Conservation (phyloP, 257 asterid genomes). For the Rhazya stricta region DNA sequence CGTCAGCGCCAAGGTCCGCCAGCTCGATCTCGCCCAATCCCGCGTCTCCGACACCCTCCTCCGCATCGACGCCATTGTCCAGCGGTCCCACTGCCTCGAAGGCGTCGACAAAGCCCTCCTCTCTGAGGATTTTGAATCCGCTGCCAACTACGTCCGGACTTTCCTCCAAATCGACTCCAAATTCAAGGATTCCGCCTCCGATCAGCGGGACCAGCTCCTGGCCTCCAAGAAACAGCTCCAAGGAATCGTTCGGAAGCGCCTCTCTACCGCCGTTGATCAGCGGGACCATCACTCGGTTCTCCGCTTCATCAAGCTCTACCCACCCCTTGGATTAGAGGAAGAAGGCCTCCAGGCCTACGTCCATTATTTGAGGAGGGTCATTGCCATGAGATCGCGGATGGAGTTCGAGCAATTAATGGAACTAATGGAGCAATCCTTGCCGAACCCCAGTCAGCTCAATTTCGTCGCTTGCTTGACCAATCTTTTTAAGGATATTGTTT, state of each 20-base stretch:
- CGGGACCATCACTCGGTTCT: constrained; percentile 69
- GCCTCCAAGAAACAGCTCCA: constrained; percentile 78
- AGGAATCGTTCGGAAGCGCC: constrained; percentile 56
- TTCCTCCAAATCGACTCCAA: constrained; percentile 80
- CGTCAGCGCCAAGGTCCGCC: constrained; percentile 81
- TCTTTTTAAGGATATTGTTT: constrained; percentile 77
- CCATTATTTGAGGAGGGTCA: constrained; percentile 61
- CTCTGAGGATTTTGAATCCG: constrained; percentile 79
- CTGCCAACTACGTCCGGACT: constrained; percentile 60
- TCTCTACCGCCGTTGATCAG: constrained; percentile 68
- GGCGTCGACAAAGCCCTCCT: constrained; percentile 71
- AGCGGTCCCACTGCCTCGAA: constrained; percentile 67
- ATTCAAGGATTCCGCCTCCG: constrained; percentile 51
- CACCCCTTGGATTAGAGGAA: constrained; percentile 75
- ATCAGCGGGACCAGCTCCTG: constrained; percentile 83
- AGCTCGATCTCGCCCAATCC: constrained; percentile 81
- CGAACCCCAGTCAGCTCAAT: constrained; percentile 29
- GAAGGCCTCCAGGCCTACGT: constrained; percentile 83
- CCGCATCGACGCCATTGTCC: constrained; percentile 69
- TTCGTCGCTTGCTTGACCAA: constrained; percentile 73
- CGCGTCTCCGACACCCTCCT: constrained; percentile 77
- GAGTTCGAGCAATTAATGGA: constrained; percentile 78
- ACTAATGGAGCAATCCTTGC: constrained; percentile 22
- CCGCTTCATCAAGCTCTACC: constrained; percentile 69
- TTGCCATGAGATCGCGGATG: constrained; percentile 57